phyloP scores from a whole-genome alignment of 192 early-diverging fungal species.

The Backusella circina region DNA sequence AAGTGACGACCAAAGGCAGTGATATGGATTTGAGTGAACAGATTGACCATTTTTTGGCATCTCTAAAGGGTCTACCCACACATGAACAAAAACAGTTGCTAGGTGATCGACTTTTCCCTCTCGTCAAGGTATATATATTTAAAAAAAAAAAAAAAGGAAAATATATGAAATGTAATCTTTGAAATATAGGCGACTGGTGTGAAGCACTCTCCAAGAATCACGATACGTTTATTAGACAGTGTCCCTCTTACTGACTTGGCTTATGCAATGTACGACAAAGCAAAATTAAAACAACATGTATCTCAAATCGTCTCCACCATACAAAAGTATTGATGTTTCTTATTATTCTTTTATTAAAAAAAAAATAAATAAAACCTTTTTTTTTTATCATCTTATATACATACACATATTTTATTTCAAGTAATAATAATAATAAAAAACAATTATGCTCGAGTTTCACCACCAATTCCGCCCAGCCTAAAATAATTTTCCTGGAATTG shows the following conservation, averaged over 20 bases:
- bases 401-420: too few species aligned
- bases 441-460: not conserved
- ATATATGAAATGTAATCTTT: too few species aligned
- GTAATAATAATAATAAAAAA: too few species aligned
- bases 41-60: constrained; percentile 26
- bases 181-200: constrained; percentile 31
- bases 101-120: constrained; percentile 37
- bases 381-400: not conserved
- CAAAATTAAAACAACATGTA: constrained; percentile 29
- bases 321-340: not conserved
- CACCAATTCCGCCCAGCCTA: constrained; percentile 27
- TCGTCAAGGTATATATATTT: constrained; percentile 32
- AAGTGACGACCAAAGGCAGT: not conserved
- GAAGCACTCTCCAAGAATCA: constrained; percentile 37
- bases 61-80: constrained; percentile 18
- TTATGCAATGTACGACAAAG: constrained; percentile 35
- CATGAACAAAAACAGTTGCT: constrained; percentile 39
- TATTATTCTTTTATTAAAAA: not conserved
- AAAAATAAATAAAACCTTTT: not conserved
- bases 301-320: not conserved
- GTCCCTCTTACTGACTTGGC: constrained; percentile 27
- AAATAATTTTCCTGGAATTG: constrained; percentile 27
- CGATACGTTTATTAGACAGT: constrained; percentile 38
- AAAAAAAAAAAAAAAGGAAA: not conserved
- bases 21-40: constrained; percentile 8